Base-by-base conservation (phyloP, 345 rosid species). In the Bruguiera sexangula region DNA sequence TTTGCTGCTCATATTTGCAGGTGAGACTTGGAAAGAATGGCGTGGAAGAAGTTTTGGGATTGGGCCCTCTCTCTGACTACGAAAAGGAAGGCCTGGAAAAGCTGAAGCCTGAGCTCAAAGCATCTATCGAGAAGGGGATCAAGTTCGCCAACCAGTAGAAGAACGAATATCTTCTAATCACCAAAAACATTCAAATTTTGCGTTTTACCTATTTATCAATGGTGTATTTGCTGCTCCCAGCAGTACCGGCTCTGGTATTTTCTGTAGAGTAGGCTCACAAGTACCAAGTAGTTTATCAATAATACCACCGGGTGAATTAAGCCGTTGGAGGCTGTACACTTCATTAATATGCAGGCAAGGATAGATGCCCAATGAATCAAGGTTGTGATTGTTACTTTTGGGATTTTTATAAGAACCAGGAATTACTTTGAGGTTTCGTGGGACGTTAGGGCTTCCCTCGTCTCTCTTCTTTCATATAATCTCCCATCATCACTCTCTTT, bases 11-110 rank as follows among this genome's bases (percentile, higher is more conserved):
- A 21, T n/a, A 15, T 19, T 55, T 55, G 76, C 90, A 89, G 96
- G 94, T 92, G 73, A 84, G 83, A 78, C 79, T 89, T 1, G 97
- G 96, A 50, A 89, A 84, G 92, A 84, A 87, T 18, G 94, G 94
- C 1, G 91, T 85, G 51, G 94, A 88, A 68, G 94, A 89, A 83
- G 84, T 92, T 37, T 60, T 88, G 16, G 92, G 86, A 29, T 71
- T 92, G 74, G 96, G 97, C 22, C 46, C 92, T 20, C 84, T 92
- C n/a, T 92, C 94, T 0, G 94, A 86, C 73, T 88, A 19, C 7
- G 96, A 89, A 73, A 84, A 85, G 69, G 80, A 84, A 67, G 92
- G 94, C 27, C 72, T 89, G 71, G 91, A 87, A 74, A 81, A 53
- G 54, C 82, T 92, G 64, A 88, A 87, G 76, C 86, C 96, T 6